Evolutionary conservation across 2,329 filamentous ascomycete species (phyloP).

Genomic region (Zymoseptoria crescenta): DNA sequence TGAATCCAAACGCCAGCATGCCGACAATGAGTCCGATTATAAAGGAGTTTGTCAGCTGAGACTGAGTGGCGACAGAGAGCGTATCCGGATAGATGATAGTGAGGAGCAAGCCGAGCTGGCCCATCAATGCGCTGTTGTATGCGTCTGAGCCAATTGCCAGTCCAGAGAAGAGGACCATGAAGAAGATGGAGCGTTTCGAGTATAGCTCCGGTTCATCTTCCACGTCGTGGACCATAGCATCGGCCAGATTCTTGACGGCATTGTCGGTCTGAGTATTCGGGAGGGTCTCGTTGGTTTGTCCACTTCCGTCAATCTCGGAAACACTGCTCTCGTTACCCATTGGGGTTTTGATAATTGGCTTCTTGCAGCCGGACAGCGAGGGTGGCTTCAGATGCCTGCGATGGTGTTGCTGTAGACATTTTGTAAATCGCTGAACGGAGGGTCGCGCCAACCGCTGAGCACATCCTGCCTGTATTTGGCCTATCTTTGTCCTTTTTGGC

Average conservation of each 20-base stretch:
- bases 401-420: neutral
- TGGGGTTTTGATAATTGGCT: too few relatives aligned
- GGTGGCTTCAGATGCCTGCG: neutral
- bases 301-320: too few relatives aligned
- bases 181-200: conserved; percentile 24
- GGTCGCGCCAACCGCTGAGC: neutral
- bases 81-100: conserved; percentile 28
- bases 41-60: conserved; percentile 30
- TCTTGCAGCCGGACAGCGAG: neutral
- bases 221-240: neutral
- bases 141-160: conserved; percentile 31
- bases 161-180: conserved; percentile 31
- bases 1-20: conserved; percentile 29
- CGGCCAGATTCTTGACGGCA: neutral
- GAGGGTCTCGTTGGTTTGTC: neutral
- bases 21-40: conserved; percentile 30
- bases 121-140: conserved; percentile 13
- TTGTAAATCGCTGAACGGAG: neutral
- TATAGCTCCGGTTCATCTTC: neutral
- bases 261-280: neutral
- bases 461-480: neutral
- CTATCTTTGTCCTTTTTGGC: neutral
- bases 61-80: conserved; percentile 22
- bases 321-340: too few relatives aligned
- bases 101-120: conserved; percentile 16